phyloP scores from a whole-genome alignment of 495 filamentous ascomycete species.

The Penicillium lagena region DNA sequence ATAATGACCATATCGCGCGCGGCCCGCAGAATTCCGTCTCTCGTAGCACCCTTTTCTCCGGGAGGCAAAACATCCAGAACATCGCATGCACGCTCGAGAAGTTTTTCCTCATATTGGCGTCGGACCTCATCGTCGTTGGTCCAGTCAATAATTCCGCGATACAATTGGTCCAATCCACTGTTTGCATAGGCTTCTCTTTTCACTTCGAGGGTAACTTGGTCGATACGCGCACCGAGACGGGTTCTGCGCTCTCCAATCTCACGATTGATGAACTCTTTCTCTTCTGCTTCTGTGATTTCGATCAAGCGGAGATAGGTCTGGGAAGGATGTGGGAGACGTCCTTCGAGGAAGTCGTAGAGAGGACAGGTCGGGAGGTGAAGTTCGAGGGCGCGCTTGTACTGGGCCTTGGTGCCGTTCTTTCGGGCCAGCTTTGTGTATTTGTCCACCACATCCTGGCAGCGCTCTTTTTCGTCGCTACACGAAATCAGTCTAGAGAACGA shows the following conservation, averaged over 20 bases:
- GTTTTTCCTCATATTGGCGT: slow-evolving; percentile 81
- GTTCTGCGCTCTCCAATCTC: slow-evolving; percentile 86
- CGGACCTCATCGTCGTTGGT: slow-evolving; percentile 77
- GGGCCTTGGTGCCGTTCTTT: slow-evolving; percentile 59
- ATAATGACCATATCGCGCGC: slow-evolving; percentile 93
- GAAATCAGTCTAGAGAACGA: background rate
- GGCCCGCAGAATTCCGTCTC: slow-evolving; percentile 61
- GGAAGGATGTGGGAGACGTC: slow-evolving; percentile 71
- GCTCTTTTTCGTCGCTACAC: slow-evolving; percentile 52
- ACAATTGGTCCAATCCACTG: slow-evolving; percentile 68
- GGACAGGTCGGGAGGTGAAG: slow-evolving; percentile 70
- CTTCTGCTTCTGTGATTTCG: slow-evolving; percentile 79
- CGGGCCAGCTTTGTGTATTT: slow-evolving; percentile 68
- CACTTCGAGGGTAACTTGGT: slow-evolving; percentile 78
- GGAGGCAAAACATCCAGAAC: slow-evolving; percentile 58
- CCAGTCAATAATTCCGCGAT: slow-evolving; percentile 83
- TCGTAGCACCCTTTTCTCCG: slow-evolving; percentile 60
- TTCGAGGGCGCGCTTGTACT: slow-evolving; percentile 67
- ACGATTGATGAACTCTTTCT: slow-evolving; percentile 85
- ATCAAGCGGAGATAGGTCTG: slow-evolving; percentile 77
- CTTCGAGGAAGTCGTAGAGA: slow-evolving; percentile 78
- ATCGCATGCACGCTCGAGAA: slow-evolving; percentile 76
- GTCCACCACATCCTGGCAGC: slow-evolving; percentile 75
- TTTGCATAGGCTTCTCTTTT: slow-evolving; percentile 72
- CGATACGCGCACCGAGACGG: slow-evolving; percentile 75